phyloP scores from a whole-genome alignment of 805 yeast species.

The Wickerhamomyces alni region DNA sequence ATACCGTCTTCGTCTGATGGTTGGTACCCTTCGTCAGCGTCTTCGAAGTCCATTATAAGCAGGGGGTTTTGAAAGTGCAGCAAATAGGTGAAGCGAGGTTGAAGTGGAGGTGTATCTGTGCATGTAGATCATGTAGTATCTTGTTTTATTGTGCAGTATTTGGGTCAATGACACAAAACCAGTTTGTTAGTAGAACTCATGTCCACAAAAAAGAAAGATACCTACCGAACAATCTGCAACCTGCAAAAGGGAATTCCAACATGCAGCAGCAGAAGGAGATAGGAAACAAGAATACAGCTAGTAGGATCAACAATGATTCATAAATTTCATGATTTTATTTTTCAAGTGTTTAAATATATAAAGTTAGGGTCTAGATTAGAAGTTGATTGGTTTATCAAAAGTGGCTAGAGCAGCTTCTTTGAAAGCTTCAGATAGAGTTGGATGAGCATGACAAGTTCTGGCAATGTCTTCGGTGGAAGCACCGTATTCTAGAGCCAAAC shows the following conservation, averaged over 20 bases:
- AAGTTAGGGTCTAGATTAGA: constrained; percentile 31
- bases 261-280: neutral
- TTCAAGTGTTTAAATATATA: neutral
- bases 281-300: neutral
- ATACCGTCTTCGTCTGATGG: too few species aligned
- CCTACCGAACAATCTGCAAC: too few species aligned
- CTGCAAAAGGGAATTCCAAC: neutral
- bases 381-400: constrained; percentile 87
- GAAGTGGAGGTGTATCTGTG: too few species aligned
- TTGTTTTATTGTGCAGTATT: too few species aligned
- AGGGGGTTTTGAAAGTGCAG: too few species aligned
- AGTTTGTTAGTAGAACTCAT: too few species aligned
- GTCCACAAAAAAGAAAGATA: too few species aligned
- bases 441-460: constrained; percentile 98
- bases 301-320: neutral
- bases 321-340: neutral
- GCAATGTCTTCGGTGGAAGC: constrained; percentile 98
- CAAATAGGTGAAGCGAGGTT: too few species aligned
- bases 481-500: constrained; percentile 96
- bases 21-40: too few species aligned
- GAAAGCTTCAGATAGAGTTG: constrained; percentile 95
- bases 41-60: too few species aligned
- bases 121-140: too few species aligned
- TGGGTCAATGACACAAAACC: too few species aligned
- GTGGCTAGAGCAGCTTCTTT: constrained; percentile 96